phyloP scores from a whole-genome alignment of 257 asterid species.

The Rhazya stricta region DNA sequence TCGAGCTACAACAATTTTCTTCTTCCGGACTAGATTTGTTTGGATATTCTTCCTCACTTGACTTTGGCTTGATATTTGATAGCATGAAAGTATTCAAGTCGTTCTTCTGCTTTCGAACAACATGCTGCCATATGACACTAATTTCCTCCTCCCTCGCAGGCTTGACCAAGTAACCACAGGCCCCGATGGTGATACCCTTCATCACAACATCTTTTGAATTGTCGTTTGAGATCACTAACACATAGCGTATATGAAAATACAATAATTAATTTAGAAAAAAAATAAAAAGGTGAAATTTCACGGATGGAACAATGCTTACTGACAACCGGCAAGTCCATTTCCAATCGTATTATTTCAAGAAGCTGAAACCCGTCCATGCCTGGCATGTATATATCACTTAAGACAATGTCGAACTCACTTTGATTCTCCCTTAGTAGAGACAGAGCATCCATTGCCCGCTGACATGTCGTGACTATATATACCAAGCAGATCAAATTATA shows the following conservation, averaged over 20 bases:
- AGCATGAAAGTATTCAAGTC: not conserved
- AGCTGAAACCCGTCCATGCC: constrained; percentile 58
- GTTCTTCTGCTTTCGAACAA: constrained; percentile 9
- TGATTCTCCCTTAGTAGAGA: constrained; percentile 15
- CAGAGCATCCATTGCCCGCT: constrained; percentile 12
- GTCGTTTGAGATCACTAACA: constrained; percentile 14
- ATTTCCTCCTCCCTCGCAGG: constrained; percentile 14
- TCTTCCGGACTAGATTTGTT: not conserved
- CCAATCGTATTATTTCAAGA: constrained; percentile 38
- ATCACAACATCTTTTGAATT: constrained; percentile 1
- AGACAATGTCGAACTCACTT: constrained; percentile 43
- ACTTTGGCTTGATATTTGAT: not conserved
- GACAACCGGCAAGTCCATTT: constrained; percentile 55
- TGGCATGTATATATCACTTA: constrained; percentile 49
- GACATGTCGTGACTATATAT: constrained; percentile 6
- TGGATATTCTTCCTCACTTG: not conserved
- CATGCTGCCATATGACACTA: constrained; percentile 24
- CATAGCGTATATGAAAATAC: not conserved
- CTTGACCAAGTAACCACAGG: constrained; percentile 18
- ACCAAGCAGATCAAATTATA: not conserved
- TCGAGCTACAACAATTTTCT: not conserved
- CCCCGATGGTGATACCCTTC: constrained; percentile 14
- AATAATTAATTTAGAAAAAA: not conserved
- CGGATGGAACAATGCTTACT: constrained; percentile 27
- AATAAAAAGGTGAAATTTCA: too few species aligned